Conservation (phyloP, 371 early-diverging fungal species). For the Blastocladiella emersonii region DNA sequence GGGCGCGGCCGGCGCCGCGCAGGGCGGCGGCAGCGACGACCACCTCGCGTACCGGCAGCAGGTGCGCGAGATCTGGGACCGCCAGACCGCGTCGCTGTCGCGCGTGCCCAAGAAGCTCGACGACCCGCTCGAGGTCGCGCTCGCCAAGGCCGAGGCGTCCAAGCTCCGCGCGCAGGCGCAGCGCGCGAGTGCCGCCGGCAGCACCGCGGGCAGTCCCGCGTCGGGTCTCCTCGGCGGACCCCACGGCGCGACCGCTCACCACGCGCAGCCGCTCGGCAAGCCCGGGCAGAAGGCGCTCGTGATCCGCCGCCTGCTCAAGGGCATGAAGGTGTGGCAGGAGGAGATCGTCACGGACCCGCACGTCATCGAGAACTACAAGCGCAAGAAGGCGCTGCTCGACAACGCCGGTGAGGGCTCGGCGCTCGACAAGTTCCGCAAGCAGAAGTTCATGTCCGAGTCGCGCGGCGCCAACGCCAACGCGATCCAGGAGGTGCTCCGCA, state of each 20-base stretch:
- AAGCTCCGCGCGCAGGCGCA: too few species aligned
- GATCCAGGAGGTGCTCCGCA: conserved; percentile 8
- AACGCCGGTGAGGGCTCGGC: conserved; percentile 24
- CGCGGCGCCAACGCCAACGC: not conserved
- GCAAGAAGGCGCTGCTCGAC: conserved; percentile 42
- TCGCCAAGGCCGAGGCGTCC: conserved; percentile 60
- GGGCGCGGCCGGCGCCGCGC: too few species aligned
- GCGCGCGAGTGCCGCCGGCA: conserved; percentile 10
- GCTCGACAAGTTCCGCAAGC: conserved; percentile 12
- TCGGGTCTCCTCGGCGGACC: too few species aligned
- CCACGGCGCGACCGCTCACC: too few species aligned
- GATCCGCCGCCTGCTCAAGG: conserved; percentile 32
- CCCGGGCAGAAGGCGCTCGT: not conserved
- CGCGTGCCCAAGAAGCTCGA: conserved; percentile 9
- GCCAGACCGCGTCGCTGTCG: not conserved
- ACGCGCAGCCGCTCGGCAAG: not conserved
- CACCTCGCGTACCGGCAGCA: not conserved
- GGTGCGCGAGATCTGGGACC: not conserved
- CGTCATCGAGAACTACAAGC: conserved; percentile 77
- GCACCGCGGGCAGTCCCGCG: conserved; percentile 51
- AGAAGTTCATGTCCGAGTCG: not conserved
- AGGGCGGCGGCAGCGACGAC: too few species aligned
- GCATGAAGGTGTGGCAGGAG: conserved; percentile 53
- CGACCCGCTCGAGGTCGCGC: conserved; percentile 50
- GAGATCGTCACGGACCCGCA: conserved; percentile 67